phyloP scores from a whole-genome alignment of 1,284 basidiomycete genomes.

The Malassezia brasiliensis region DNA sequence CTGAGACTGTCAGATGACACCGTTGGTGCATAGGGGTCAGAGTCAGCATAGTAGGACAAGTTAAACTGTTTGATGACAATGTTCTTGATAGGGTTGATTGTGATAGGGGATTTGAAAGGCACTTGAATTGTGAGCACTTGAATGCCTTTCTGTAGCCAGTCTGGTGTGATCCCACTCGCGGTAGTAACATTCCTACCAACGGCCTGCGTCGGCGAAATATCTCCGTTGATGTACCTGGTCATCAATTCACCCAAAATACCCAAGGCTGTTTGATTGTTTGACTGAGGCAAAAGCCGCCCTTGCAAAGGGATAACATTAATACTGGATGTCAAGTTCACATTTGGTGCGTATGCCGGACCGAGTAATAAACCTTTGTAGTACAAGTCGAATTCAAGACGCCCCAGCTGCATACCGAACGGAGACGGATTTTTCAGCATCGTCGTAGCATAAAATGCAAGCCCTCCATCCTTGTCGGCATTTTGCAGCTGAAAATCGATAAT shows the following conservation, averaged over 20 bases:
- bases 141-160: conserved; percentile 62
- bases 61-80: conserved; percentile 61
- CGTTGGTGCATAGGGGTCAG: conserved; percentile 56
- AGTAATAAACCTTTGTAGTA: conserved; percentile 58
- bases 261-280: conserved; percentile 52
- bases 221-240: conserved; percentile 64
- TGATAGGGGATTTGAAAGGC: conserved; percentile 56
- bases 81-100: conserved; percentile 61
- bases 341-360: conserved; percentile 54
- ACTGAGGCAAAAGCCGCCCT: conserved; percentile 57
- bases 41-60: conserved; percentile 55
- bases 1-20: conserved; percentile 57
- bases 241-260: conserved; percentile 59
- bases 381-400: conserved; percentile 60
- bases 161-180: conserved; percentile 53
- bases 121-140: conserved; percentile 57
- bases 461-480: conserved; percentile 60
- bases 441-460: conserved; percentile 59
- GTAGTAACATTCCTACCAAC: conserved; percentile 54
- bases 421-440: conserved; percentile 60
- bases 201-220: conserved; percentile 57
- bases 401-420: conserved; percentile 64
- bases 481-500: conserved; percentile 64
- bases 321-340: conserved; percentile 49
- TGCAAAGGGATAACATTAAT: conserved; percentile 58